phyloP scores from a whole-genome alignment of 495 filamentous ascomycete genomes.

The Lepraria neglecta region DNA sequence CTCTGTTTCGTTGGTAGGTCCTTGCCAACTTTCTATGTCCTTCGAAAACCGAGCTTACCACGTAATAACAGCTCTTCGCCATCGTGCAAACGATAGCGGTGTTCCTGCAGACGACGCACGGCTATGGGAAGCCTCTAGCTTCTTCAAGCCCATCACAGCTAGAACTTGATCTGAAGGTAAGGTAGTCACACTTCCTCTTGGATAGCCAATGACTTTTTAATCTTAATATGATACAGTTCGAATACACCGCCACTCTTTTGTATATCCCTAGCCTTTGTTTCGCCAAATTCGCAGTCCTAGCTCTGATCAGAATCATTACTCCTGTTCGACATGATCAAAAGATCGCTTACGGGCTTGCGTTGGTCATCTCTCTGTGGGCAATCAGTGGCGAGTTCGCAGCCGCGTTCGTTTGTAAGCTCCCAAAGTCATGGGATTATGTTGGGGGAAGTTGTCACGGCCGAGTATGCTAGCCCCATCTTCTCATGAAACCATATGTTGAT shows the following conservation, averaged over 20 bases:
- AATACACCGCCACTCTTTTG: constrained; percentile 32
- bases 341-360: constrained; percentile 17
- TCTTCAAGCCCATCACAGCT: background rate
- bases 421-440: constrained; percentile 8
- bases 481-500: background rate
- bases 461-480: background rate
- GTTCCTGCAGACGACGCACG: constrained; percentile 28
- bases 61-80: background rate
- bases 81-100: constrained; percentile 10
- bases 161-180: background rate
- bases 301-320: constrained; percentile 31
- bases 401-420: constrained; percentile 1
- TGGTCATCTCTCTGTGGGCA: constrained; percentile 8
- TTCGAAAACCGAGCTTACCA: too few species aligned
- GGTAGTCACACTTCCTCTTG: background rate
- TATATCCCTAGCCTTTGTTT: constrained; percentile 29
- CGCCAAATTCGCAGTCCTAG: constrained; percentile 29
- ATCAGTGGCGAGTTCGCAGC: constrained; percentile 1
- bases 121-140: background rate
- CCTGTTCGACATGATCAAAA: constrained; percentile 29
- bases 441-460: background rate
- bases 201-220: too few species aligned
- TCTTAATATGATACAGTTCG: background rate
- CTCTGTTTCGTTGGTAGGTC: background rate
- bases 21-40: background rate